phyloP scores from a whole-genome alignment of 495 filamentous ascomycete species.

The Penicillium dipodomyicola region DNA sequence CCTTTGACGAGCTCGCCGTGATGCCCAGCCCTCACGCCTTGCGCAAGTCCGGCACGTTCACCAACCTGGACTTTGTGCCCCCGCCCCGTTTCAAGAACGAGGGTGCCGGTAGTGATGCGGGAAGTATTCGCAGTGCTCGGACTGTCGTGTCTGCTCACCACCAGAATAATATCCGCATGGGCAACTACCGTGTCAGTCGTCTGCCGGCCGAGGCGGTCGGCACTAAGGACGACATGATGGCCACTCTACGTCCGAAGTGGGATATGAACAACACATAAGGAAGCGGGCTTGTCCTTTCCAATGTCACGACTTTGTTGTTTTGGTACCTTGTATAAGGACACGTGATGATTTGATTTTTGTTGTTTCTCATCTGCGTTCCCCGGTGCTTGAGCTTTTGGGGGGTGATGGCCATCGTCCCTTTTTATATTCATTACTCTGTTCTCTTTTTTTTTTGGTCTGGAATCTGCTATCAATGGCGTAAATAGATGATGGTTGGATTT shows the following conservation, averaged over 20 bases:
- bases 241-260: slow-evolving; percentile 76
- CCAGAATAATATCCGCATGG: slow-evolving; percentile 73
- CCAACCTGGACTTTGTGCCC: slow-evolving; percentile 91
- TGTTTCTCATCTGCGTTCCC: slow-evolving; percentile 8
- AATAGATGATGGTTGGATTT: slow-evolving; percentile 28
- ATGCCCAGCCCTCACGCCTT: slow-evolving; percentile 91
- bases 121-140: slow-evolving; percentile 82
- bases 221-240: slow-evolving; percentile 67
- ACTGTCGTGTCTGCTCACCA: slow-evolving; percentile 74
- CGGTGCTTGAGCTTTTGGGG: slow-evolving; percentile 1
- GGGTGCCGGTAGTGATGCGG: slow-evolving; percentile 74
- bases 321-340: slow-evolving; percentile 26
- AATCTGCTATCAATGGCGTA: slow-evolving; percentile 28
- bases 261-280: slow-evolving; percentile 49
- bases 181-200: slow-evolving; percentile 86
- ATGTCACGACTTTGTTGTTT: slow-evolving; percentile 37
- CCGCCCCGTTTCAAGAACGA: slow-evolving; percentile 77
- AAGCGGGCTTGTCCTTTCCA: neutral
- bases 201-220: slow-evolving; percentile 82
- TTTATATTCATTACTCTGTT: slow-evolving; percentile 4
- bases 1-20: slow-evolving; percentile 80
- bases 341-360: slow-evolving; percentile 34
- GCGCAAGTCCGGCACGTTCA: slow-evolving; percentile 86
- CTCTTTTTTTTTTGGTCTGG: slow-evolving; percentile 14
- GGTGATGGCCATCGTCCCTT: neutral